Percentiles rank a stretch among this genome's conserved stretches.
These are phyloP conservation scores for Carnegiea gigantea DNA, from an alignment of 179 eudicot genomes.

Conservation along the genomic window DNA sequence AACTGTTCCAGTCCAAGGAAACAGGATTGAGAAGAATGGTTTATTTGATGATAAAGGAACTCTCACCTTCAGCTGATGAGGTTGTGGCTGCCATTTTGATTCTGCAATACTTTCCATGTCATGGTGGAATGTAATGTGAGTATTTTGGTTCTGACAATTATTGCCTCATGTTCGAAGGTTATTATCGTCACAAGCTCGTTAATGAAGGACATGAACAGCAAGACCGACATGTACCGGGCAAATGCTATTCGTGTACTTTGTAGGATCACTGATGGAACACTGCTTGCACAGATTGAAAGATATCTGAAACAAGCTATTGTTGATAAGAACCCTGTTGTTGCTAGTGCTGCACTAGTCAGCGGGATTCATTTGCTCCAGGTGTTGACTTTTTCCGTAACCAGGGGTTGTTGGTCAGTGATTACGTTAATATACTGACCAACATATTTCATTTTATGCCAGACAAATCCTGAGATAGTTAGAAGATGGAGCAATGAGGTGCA, in stretches of 20 bases:
- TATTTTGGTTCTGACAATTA: conserved; percentile 8
- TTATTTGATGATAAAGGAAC: conserved; percentile 88
- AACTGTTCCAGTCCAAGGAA: conserved; percentile 83
- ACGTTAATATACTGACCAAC: background rate
- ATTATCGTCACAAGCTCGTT: conserved; percentile 93
- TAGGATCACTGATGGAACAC: conserved; percentile 89
- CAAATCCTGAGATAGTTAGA: conserved; percentile 94
- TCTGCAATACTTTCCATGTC: background rate
- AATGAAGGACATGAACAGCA: conserved; percentile 99
- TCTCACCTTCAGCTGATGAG: conserved; percentile 95
- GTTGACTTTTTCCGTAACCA: background rate
- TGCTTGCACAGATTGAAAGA: conserved; percentile 92
- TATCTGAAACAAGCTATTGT: conserved; percentile 95
- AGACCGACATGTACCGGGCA: conserved; percentile 96
- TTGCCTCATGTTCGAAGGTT: conserved; percentile 45
- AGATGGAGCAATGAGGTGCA: conserved; percentile 98
- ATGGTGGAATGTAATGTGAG: background rate
- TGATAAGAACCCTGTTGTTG: conserved; percentile 97
- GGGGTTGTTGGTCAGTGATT: background rate
- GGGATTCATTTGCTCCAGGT: conserved; percentile 98
- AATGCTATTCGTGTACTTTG: conserved; percentile 99
- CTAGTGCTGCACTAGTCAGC: conserved; percentile 98
- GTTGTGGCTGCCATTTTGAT: conserved; percentile 30
- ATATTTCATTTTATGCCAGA: conserved; percentile 40
- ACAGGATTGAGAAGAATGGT: conserved; percentile 88